phyloP scores from a whole-genome alignment of 495 filamentous ascomycete species.

The Xeromyces bisporus region DNA sequence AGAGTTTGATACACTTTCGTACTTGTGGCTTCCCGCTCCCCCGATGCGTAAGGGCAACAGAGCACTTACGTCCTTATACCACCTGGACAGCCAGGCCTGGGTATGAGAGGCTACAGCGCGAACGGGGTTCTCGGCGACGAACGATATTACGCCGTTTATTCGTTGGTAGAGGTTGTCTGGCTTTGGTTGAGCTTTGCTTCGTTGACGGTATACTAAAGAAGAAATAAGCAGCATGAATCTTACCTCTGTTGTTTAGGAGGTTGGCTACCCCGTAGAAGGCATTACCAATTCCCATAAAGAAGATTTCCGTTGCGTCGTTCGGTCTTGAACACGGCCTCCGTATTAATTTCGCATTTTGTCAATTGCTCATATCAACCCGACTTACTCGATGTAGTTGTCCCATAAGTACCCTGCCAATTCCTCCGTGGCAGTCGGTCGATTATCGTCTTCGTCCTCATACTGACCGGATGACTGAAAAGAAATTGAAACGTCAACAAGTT shows the following conservation, averaged over 20 bases:
- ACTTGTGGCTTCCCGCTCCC: background rate
- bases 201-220: background rate
- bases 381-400: constrained; percentile 89
- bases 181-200: constrained; percentile 8
- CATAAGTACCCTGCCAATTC: constrained; percentile 77
- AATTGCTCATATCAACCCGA: no score
- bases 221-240: constrained; percentile 2
- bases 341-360: background rate
- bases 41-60: background rate
- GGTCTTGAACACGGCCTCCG: constrained; percentile 22
- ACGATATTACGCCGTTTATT: constrained; percentile 42
- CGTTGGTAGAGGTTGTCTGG: constrained; percentile 29
- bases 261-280: constrained; percentile 52
- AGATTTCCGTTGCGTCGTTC: constrained; percentile 49
- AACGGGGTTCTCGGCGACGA: constrained; percentile 28
- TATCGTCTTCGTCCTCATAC: constrained; percentile 27
- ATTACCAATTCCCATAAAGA: constrained; percentile 71
- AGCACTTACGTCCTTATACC: constrained; percentile 44
- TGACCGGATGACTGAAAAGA: constrained; percentile 15
- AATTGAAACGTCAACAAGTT: constrained; percentile 13
- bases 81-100: constrained; percentile 44
- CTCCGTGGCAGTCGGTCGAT: constrained; percentile 36
- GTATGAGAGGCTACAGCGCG: constrained; percentile 48
- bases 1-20: no score
- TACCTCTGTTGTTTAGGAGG: constrained; percentile 52